phyloP scores from a whole-genome alignment of 2,329 filamentous ascomycete species.

The Pyricularia pennisetigena region DNA sequence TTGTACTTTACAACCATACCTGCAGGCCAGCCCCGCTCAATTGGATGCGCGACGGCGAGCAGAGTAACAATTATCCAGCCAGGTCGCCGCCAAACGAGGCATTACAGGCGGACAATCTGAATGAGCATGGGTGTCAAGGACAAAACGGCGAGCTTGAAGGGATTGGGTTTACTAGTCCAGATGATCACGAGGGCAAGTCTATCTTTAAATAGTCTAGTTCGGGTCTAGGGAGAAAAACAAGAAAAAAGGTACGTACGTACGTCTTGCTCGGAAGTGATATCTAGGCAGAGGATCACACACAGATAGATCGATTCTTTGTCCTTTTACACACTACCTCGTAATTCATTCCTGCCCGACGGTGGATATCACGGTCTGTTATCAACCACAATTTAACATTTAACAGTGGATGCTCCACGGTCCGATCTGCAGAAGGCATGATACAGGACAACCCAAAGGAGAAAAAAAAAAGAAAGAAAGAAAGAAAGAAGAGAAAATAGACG shows the following conservation, averaged over 20 bases:
- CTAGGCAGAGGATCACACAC: neutral
- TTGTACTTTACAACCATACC: neutral
- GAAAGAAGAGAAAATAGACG: neutral
- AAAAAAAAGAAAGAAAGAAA: no score
- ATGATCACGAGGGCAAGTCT: neutral
- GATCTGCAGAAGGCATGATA: neutral
- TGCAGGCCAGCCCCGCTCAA: neutral
- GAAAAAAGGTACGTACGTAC: neutral
- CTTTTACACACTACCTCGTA: neutral
- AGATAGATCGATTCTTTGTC: neutral
- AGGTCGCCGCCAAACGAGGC: neutral
- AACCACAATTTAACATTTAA: neutral
- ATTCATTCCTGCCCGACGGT: neutral
- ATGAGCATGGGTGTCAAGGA: neutral
- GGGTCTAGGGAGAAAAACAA: neutral
- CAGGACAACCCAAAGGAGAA: neutral
- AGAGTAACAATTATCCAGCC: neutral
- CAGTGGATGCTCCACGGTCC: neutral
- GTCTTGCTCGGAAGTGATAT: neutral
- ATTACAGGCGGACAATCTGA: neutral
- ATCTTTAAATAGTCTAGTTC: neutral
- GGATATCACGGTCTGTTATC: neutral
- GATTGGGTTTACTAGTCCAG: neutral
- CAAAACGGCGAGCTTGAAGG: neutral
- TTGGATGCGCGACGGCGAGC: neutral